phyloP scores from a whole-genome alignment of 2,329 filamentous ascomycete genomes.

The Pezicula carpinea region DNA sequence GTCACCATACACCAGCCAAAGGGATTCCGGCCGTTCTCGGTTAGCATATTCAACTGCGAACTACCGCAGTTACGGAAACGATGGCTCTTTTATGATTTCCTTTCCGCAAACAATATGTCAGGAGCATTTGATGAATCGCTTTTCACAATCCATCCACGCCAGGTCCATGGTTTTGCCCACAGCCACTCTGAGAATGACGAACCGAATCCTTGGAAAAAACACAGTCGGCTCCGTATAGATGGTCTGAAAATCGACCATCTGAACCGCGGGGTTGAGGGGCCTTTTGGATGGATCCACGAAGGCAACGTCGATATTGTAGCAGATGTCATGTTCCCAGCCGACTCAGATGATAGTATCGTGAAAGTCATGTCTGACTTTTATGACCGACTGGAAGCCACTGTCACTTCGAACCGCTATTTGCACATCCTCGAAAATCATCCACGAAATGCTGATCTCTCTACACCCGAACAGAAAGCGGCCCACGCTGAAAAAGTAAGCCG shows the following conservation, averaged over 20 bases:
- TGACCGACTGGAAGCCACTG: slow-evolving; percentile 88
- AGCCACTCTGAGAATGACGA: slow-evolving; percentile 56
- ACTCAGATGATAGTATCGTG: slow-evolving; percentile 80
- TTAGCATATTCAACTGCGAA: slow-evolving; percentile 95
- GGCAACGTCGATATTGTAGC: slow-evolving; percentile 95
- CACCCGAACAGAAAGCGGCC: slow-evolving; percentile 19
- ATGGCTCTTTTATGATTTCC: slow-evolving; percentile 96
- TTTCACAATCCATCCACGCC: slow-evolving; percentile 93
- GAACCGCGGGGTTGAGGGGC: slow-evolving; percentile 86
- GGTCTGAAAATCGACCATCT: slow-evolving; percentile 92
- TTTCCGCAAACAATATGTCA: slow-evolving; percentile 93
- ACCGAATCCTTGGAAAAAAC: slow-evolving; percentile 84
- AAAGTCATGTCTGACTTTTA: slow-evolving; percentile 98
- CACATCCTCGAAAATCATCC: slow-evolving; percentile 49
- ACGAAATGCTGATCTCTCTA: slow-evolving; percentile 24
- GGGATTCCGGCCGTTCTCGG: slow-evolving; percentile 87
- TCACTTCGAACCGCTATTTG: slow-evolving; percentile 69
- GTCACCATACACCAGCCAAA: slow-evolving; percentile 88
- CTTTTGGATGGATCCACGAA: slow-evolving; percentile 97
- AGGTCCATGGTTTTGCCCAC: slow-evolving; percentile 75
- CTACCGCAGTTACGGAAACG: slow-evolving; percentile 89
- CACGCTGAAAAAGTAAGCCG: slow-evolving; percentile 22
- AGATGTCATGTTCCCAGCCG: slow-evolving; percentile 89
- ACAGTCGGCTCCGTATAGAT: slow-evolving; percentile 87
- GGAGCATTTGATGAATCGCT: slow-evolving; percentile 93